Conservation (phyloP, 2,329 filamentous ascomycete species). For the Penicillium sp. region DNA sequence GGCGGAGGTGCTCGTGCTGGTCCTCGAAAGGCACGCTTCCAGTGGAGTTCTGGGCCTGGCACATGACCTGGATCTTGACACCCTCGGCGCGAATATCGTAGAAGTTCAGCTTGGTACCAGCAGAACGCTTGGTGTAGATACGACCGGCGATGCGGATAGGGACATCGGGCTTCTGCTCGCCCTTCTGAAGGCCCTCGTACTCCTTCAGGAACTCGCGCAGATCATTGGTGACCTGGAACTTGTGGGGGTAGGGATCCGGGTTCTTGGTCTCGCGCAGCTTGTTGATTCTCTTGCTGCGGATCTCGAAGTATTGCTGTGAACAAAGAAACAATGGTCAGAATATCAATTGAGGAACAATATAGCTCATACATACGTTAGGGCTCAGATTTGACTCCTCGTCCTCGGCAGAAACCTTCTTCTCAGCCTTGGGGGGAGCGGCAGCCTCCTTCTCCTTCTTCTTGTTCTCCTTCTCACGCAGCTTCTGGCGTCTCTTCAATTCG, state of each 20-base stretch:
- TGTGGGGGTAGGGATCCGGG: conserved; percentile 89
- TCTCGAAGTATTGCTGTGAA: conserved; percentile 86
- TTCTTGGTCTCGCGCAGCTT: conserved; percentile 71
- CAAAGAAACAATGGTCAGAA: conserved; percentile 14
- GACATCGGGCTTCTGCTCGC: conserved; percentile 75
- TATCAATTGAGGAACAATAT: neutral
- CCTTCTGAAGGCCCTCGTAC: conserved; percentile 77
- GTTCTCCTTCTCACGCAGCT: conserved; percentile 81
- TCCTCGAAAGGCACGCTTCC: conserved; percentile 73
- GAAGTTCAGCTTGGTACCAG: conserved; percentile 84
- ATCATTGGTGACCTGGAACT: conserved; percentile 84
- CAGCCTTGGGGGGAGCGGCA: conserved; percentile 59
- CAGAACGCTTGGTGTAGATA: conserved; percentile 83
- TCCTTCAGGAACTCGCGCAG: conserved; percentile 76
- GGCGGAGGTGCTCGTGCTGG: conserved; percentile 84
- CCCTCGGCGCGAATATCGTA: conserved; percentile 81
- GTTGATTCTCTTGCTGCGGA: conserved; percentile 80
- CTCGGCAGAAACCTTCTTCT: conserved; percentile 61
- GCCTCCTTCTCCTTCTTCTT: conserved; percentile 87
- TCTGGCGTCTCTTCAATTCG: conserved; percentile 92
- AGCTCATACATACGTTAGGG: conserved; percentile 59
- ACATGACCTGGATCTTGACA: conserved; percentile 85
- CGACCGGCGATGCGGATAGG: conserved; percentile 76
- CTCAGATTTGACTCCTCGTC: conserved; percentile 72
- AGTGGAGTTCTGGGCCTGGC: conserved; percentile 76